These are phyloP conservation scores for Tieghemostelium lacteum DNA, from an alignment of 78 protist genomes.

Conservation along the genomic window DNA sequence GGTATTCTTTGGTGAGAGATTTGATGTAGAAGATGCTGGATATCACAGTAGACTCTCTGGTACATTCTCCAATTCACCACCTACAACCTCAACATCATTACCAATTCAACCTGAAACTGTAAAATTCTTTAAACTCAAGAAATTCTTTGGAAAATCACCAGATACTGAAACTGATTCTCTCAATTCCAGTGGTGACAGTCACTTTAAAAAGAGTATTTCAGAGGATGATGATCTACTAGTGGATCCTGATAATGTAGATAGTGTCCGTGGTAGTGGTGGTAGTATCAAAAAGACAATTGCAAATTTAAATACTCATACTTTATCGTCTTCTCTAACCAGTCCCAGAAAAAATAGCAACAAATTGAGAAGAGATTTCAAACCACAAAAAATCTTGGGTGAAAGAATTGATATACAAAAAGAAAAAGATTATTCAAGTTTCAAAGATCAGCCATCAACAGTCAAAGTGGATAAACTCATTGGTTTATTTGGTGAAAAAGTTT, in stretches of 20 bases:
- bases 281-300: too few species aligned
- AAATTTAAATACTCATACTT: too few species aligned
- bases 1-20: slow-evolving; percentile 70
- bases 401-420: slow-evolving; percentile 37
- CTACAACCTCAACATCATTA: background rate
- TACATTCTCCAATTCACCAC: background rate
- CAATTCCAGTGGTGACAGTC: too few species aligned
- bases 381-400: slow-evolving; percentile 34
- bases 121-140: slow-evolving; percentile 1
- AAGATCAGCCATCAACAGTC: slow-evolving; percentile 38
- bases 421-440: background rate
- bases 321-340: too few species aligned
- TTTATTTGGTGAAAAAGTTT: slow-evolving; percentile 49
- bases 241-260: too few species aligned
- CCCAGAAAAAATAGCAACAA: too few species aligned
- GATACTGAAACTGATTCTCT: background rate
- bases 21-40: slow-evolving; percentile 38
- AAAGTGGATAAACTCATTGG: slow-evolving; percentile 42
- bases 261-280: too few species aligned
- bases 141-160: slow-evolving; percentile 40
- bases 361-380: slow-evolving; percentile 36
- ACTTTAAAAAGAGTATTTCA: background rate
- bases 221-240: background rate
- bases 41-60: background rate
- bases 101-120: slow-evolving; percentile 33